These are phyloP conservation scores for Auricularia heimuer DNA, from an alignment of 768 basidiomycete species.

Conservation along the genomic window DNA sequence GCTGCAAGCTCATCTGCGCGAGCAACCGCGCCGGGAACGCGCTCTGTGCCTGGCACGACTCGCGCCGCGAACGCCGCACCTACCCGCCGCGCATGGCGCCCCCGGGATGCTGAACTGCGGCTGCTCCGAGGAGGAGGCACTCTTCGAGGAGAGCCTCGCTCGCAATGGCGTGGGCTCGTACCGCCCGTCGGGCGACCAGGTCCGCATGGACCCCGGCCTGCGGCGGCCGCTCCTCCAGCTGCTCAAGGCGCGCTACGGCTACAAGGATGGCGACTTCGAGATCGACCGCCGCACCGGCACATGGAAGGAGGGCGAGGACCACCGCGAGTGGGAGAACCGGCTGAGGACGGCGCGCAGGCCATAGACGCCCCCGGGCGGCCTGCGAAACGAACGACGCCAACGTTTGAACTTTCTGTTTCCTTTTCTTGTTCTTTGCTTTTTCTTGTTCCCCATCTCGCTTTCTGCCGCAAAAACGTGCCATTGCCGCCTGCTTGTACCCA, in stretches of 20 bases:
- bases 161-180: slow-evolving; percentile 76
- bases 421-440: too few species aligned
- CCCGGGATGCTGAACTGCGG: slow-evolving; percentile 74
- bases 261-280: slow-evolving; percentile 82
- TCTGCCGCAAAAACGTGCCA: too few species aligned
- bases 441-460: too few species aligned
- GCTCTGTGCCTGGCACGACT: slow-evolving; percentile 85
- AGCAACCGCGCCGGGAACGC: slow-evolving; percentile 83
- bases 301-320: slow-evolving; percentile 63
- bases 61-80: slow-evolving; percentile 67
- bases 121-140: slow-evolving; percentile 73
- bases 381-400: not conserved
- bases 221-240: slow-evolving; percentile 71
- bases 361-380: not conserved
- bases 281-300: slow-evolving; percentile 50
- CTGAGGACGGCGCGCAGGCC: not conserved
- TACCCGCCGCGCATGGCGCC: slow-evolving; percentile 77
- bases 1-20: slow-evolving; percentile 63
- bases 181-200: slow-evolving; percentile 62
- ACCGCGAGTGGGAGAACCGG: slow-evolving; percentile 15
- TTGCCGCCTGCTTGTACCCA: too few species aligned
- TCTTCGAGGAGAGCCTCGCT: slow-evolving; percentile 77
- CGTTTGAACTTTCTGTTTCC: not conserved
- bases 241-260: slow-evolving; percentile 61
- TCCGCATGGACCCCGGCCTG: slow-evolving; percentile 82